Base-by-base conservation (phyloP, 192 early-diverging fungal genomes). In the Allomyces macrogynus region DNA sequence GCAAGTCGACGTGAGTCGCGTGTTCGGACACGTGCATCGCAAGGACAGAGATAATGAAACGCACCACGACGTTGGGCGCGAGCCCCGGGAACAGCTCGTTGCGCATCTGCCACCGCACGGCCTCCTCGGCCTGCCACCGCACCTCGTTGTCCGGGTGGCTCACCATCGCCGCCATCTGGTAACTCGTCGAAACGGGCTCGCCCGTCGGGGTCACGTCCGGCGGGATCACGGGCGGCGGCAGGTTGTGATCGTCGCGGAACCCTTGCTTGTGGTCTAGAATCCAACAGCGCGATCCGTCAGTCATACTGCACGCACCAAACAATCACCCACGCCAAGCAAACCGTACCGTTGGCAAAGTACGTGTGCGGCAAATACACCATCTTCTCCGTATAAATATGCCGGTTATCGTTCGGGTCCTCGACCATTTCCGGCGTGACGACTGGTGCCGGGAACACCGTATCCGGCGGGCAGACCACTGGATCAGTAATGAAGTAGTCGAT, bases 301-400 rank as follows among this genome's bases (percentile, higher is more conserved):
- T 26, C 32, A 0, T 7, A 40, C 32, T 40, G 32, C 32, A 7
- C 7, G 7, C 32, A 40, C 32, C 3, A 40, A 40, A 3, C 32
- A 40, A 0, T 8, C 32, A 8, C 32, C 5, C 32, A 40, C 3
- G 4, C 32, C 1, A 27, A 27, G 7, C 3, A 40, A 40, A 40
- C 3, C 5, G 32, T 8, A 40, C 32, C 32, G 67, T 93, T 94
- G 32, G 92, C 89, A 80, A 96, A 93, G 75, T 89, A 96, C 57
- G 86, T 84, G 69, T 87, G 83, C 23, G 91, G 90, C 89, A 96
- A 89, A 65, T 88, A 93, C 23, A 92, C 86, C 75, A 89, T 82
- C 64, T 81, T 84, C 78, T 96, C 93, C 0, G 84, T 89, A 74
- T 89, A 94, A 5, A 91, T 68, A 10, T 71, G 66, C 62, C 67